These are phyloP conservation scores for Physcomitrellopsis africana DNA, from an alignment of 225 moss, liverwort and hornwort genomes.

Conservation along the genomic window DNA sequence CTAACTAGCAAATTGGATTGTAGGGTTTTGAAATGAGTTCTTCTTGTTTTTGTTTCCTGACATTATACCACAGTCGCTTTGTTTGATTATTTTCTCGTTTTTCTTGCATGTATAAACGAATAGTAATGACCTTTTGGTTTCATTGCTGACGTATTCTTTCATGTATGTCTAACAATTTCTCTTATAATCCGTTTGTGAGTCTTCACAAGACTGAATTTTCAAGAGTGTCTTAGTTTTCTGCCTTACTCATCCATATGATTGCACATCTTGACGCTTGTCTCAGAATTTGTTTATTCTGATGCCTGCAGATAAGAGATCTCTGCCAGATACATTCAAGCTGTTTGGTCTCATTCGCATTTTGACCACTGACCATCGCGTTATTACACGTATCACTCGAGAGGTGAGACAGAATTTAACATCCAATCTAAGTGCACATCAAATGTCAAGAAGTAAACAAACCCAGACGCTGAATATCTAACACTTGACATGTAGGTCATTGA, in stretches of 20 bases:
- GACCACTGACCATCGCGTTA: slow-evolving; percentile 71
- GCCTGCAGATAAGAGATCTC: slow-evolving; percentile 57
- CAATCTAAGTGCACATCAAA: slow-evolving; percentile 13
- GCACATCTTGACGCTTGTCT: background rate
- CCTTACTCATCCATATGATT: background rate
- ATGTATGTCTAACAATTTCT: background rate
- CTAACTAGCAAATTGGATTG: background rate
- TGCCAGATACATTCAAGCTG: slow-evolving; percentile 79
- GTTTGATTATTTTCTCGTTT: slow-evolving; percentile 10
- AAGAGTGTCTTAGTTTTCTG: background rate
- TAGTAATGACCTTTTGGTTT: background rate
- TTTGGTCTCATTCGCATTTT: slow-evolving; percentile 75
- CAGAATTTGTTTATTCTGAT: background rate
- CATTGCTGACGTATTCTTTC: background rate
- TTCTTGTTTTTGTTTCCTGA: background rate
- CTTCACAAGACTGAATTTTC: background rate
- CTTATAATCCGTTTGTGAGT: background rate
- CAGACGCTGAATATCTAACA: slow-evolving; percentile 6
- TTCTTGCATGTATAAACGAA: background rate
- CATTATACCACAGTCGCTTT: background rate
- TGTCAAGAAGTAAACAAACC: background rate
- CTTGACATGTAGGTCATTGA: slow-evolving; percentile 63
- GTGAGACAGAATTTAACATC: slow-evolving; percentile 33
- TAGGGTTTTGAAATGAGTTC: slow-evolving; percentile 24
- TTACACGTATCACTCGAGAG: slow-evolving; percentile 80